Evolutionary conservation across 208 protist genomes (phyloP), one percentile per base, ranked within the genome.

Genomic region (Leptomonas pyrrhocoris): DNA sequence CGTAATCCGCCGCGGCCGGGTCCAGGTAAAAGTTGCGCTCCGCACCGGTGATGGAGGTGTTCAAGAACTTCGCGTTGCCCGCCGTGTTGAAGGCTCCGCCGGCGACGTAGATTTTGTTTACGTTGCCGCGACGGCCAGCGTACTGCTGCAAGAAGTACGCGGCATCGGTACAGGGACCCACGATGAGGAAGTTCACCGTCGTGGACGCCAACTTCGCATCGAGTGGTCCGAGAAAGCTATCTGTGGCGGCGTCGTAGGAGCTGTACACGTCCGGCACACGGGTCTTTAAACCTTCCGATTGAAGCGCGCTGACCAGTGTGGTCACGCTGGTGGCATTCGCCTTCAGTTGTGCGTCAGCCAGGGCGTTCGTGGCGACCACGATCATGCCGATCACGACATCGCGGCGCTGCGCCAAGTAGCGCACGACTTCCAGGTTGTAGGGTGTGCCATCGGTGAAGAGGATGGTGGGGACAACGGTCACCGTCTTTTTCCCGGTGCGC

Each of bases 1-100:
- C 61, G 64, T 87, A 88, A 60, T 88, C 63, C 2, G 88, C 88
- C 19, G 90, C 87, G 0, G 54, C 7, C 1, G 86, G 75, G 70
- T 95, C 90, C 50, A 92, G 51, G 63, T 86, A 93, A 48, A 89
- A 83, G 70, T 92, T 87, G n/a, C 83, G 40, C 64, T 95, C 87
- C 0, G 87, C 78, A 11, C 46, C 64, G 0, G 28, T 73, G 68
- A 87, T 92, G 50, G 49, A 42, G 18, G 48, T 36, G 56, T 85
- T 80, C 18, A 91, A n/a, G 57, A 81, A 73, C 8, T 84, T 60
- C 2, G 81, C 79, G 68, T 93, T 64, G 40, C 81, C 85, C 0
- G 7, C 55, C 0, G 3, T 23, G 43, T 62, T 71, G 59, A 95
- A 83, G 36, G 82, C 79, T 25, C 90, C 90, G 11, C 81, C 90